Evolutionary conservation across 352 stramenopile species (phyloP).

Genomic region (Phytophthora palmivora): DNA sequence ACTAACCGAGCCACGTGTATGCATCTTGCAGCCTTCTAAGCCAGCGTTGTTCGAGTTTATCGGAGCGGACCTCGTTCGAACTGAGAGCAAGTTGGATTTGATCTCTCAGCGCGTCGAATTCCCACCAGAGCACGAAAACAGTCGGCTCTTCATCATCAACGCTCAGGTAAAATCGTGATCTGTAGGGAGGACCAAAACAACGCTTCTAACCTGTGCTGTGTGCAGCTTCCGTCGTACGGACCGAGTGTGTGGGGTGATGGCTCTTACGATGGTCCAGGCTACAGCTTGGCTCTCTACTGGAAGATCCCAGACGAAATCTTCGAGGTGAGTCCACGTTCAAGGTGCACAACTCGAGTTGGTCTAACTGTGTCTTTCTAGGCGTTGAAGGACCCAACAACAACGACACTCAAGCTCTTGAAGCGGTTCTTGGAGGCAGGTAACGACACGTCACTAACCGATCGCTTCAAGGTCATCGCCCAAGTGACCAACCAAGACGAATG

Average conservation of each 20-base stretch:
- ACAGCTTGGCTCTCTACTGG: conserved; percentile 84
- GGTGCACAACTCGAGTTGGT: background rate
- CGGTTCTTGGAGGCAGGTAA: conserved; percentile 73
- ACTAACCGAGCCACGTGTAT: background rate
- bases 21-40: conserved; percentile 47
- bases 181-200: too few species aligned
- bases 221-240: conserved; percentile 74
- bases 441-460: conserved; percentile 75
- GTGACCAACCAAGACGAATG: conserved; percentile 88
- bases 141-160: conserved; percentile 85
- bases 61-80: conserved; percentile 75
- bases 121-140: conserved; percentile 54
- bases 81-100: conserved; percentile 73
- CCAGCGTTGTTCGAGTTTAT: conserved; percentile 83
- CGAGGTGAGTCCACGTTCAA: conserved; percentile 40
- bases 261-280: conserved; percentile 70
- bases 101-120: conserved; percentile 80
- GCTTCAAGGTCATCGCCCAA: conserved; percentile 89
- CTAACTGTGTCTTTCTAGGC: conserved; percentile 39
- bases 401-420: conserved; percentile 67
- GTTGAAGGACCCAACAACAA: conserved; percentile 63
- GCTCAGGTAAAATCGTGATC: conserved; percentile 57
- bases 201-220: background rate
- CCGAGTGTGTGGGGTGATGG: conserved; percentile 78
- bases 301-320: conserved; percentile 70